Base-by-base conservation (phyloP, 306 rosid species). In the Glycine tomentella region DNA sequence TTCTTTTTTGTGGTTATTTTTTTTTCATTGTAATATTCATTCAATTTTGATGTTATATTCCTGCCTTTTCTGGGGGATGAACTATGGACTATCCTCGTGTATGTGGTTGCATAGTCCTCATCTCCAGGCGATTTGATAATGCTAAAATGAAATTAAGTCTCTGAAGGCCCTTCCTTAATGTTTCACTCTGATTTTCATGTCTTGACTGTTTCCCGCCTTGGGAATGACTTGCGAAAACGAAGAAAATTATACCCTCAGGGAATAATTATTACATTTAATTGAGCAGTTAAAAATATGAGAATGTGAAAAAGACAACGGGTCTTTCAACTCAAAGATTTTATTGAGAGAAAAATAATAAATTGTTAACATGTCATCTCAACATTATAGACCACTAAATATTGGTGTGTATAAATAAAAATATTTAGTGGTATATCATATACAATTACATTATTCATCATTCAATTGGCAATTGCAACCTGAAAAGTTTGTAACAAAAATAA, bases 21-120 rank as follows among this genome's bases (percentile, higher is more conserved):
- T 25, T 15, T 70, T 70, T 25, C 25, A 69, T 82, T 88, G 87
- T 86, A 89, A 78, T 69, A 68, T 25, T 25, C 82, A 81, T 82
- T 74, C 91, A 86, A 85, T 89, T 90, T 92, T 92, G 85, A 44
- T 80, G 84, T 74, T 66, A 33, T 40, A 25, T 25, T 80, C 46
- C 46, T 83, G 75, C 58, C 76, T 63, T 77, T 17, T 62, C 17
- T 33, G 20, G 31, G 31, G 31, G 31, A 25, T 25, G 31, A 25
- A 25, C 31, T 25, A 25, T 25, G 31, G 2, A 25, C 31, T 25
- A 25, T 61, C 73, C 57, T 25, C 58, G 14, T 75, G 53, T 84
- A 65, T 31, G 59, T 71, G 56, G 81, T 78, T 70, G 80, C 42
- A 42, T 77, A 59, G 72, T 38, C 79, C 46, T 69, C 40, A 58